Percentiles rank a stretch among this genome's conserved stretches.
These are phyloP conservation scores for Penicillium lividum DNA, from an alignment of 495 filamentous ascomycete genomes.

Conservation along the genomic window DNA sequence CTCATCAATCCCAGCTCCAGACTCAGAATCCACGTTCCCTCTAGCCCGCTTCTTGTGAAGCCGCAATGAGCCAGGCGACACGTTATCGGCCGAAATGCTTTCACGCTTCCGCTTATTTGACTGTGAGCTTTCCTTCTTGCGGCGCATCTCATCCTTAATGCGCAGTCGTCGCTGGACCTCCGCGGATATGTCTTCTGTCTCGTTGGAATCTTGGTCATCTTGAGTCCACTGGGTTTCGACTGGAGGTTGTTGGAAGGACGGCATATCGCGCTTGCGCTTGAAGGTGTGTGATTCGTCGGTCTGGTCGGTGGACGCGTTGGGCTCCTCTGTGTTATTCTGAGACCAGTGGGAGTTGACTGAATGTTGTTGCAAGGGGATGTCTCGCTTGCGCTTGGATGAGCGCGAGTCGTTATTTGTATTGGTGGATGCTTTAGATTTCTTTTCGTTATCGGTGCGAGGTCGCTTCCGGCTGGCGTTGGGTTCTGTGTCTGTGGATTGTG, in stretches of 20 bases:
- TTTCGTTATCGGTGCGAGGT: slow-evolving; percentile 15
- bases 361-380: slow-evolving; percentile 14
- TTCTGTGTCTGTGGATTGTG: slow-evolving; percentile 16
- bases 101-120: slow-evolving; percentile 42
- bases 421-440: not conserved
- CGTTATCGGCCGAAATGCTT: slow-evolving; percentile 37
- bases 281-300: slow-evolving; percentile 5
- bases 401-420: slow-evolving; percentile 4
- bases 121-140: slow-evolving; percentile 29
- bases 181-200: slow-evolving; percentile 50
- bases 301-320: not conserved
- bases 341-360: slow-evolving; percentile 13
- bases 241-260: slow-evolving; percentile 17
- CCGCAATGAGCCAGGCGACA: slow-evolving; percentile 11
- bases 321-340: slow-evolving; percentile 5
- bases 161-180: slow-evolving; percentile 44
- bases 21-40: not conserved
- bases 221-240: slow-evolving; percentile 14
- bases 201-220: slow-evolving; percentile 20
- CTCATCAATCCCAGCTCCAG: not conserved
- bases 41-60: slow-evolving; percentile 31
- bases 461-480: slow-evolving; percentile 14
- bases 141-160: slow-evolving; percentile 41
- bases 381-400: slow-evolving; percentile 29
- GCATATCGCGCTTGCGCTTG: slow-evolving; percentile 28